A percentile compares a stretch with the other conserved stretches of the same genome.
Evolutionary conservation across 345 rosid genomes (phyloP).

Genomic region (Boechera divaricarpa): DNA sequence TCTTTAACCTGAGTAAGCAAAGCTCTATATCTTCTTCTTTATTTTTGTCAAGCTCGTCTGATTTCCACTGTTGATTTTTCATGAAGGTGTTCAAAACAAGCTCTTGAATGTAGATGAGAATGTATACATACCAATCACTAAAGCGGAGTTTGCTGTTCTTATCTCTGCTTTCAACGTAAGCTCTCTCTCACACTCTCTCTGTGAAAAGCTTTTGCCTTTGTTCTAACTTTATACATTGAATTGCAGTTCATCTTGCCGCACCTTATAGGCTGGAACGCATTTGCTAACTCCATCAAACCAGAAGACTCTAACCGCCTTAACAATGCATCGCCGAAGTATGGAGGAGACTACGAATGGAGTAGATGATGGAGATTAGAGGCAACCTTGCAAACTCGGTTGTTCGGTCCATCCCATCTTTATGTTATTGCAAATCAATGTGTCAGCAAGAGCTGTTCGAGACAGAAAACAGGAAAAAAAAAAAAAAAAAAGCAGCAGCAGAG

Average conservation of each 20-base stretch:
- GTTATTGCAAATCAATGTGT: conserved; percentile 22
- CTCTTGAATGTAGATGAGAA: conserved; percentile 76
- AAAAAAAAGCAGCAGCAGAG: neutral
- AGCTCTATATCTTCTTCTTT: conserved; percentile 22
- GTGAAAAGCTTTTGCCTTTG: conserved; percentile 2
- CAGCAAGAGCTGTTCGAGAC: conserved; percentile 9
- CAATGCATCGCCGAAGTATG: conserved; percentile 61
- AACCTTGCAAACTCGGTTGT: conserved; percentile 2
- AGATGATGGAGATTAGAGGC: conserved; percentile 48
- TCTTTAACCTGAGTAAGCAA: conserved; percentile 83
- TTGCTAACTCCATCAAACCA: conserved; percentile 60
- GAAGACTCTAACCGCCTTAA: conserved; percentile 53
- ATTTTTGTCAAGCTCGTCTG: neutral
- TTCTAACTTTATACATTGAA: conserved; percentile 7
- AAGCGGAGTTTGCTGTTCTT: conserved; percentile 82
- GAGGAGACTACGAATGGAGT: conserved; percentile 85
- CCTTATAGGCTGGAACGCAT: conserved; percentile 87
- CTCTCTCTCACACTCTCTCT: conserved; percentile 28
- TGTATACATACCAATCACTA: conserved; percentile 80
- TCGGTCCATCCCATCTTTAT: conserved; percentile 2
- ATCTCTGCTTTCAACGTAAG: conserved; percentile 74
- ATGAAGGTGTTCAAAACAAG: conserved; percentile 87
- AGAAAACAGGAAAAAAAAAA: neutral
- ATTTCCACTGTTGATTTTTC: conserved; percentile 24
- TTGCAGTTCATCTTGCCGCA: conserved; percentile 81